Base-by-base conservation (phyloP, 2,329 filamentous ascomycete species). In the Rhynchosporium agropyri region DNA sequence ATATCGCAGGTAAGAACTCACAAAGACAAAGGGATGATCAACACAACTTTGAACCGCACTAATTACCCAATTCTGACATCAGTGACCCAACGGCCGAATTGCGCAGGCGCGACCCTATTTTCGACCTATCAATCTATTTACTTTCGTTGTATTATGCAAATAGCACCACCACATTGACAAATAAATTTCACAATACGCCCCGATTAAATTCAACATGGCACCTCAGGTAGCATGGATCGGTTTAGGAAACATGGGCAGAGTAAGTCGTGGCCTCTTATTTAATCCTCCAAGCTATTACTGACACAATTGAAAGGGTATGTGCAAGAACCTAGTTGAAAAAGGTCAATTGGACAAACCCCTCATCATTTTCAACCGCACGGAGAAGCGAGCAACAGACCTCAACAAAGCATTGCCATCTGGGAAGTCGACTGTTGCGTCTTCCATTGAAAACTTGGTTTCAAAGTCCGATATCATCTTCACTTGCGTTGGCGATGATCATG, bases 221-320 rank as follows among this genome's bases (percentile, higher is more conserved):
- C 80, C 82, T 62, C 85, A 83, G 76, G 72, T 95, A 58, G 82
- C 91, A 70, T 96, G 87, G 86, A 86, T 96, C 60, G 92, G 92
- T 62, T 83, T 96, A 57, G 92, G 92, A 58, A 96, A 96, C 75
- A 96, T 96, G 86, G 92, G 91, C 68, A 83, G 88, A 73, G 90
- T 89, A 79, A 79, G 84, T 20, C 20, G 20, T 77, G 20, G 4
- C 36, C 33, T 54, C 29, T 45, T 10, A 55, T 36, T 31, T 12
- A 26, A 15, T 13, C 26, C 26, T 56, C 46, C 49, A n/a, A 62
- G 20, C 36, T 31, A 59, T 12, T 36, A 45, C 49, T 61, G 48
- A 64, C 33, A n/a, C 10, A 46, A 29, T 8, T 15, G 3, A 5
- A 42, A 73, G 70, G 91, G 89, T 67, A 96, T 96, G 90, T 85